Evolutionary conservation across 2,329 filamentous ascomycete genomes (phyloP), one percentile per base, ranked within the genome.

Genomic region (Ceratocystis albifundus): DNA sequence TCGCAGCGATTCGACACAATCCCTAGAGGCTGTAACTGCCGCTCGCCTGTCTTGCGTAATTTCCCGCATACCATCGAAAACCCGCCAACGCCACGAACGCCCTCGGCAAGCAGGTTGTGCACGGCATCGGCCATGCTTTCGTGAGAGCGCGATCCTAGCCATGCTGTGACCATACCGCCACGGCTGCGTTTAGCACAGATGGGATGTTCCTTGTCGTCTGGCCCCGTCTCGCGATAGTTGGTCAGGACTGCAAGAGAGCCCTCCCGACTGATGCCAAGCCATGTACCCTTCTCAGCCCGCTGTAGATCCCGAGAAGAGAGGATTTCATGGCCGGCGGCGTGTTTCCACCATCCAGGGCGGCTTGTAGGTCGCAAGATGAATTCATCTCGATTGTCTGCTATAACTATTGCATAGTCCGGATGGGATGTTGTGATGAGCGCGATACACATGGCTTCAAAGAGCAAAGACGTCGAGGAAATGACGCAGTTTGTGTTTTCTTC

Each of bases 381-480:
- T 73, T 87, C 88, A 77, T 93, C 89, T 71, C 89, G 83, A 74
- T 93, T 93, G 76, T 91, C 84, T 73, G 91, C 79, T 68, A 89
- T 77, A 71, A 93, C 88, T 68, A 92, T 80, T 30, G 87, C 81
- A 75, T 92, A 92, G 70, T 82, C 79, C 8, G 89, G 88, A 73
- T 92, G 88, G 59, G 86, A 81, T 20, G 88, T 92, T 30, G 88
- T 89, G 67, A 90, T 78, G 59, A 92, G 78, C 62, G 85, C 86
- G 76, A 92, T 91, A 74, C 89, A 92, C 88, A 92, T 92, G 15
- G n/a, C 53, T 17, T 32, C 6, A 59, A 59, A 59, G 53, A 36
- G 28, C 17, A 20, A 22, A 30, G 2, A 22, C 15, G 53, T 2
- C 53, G 30, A 32, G 7, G 48, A 22, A 50, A 41, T 22, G 22